Base-by-base conservation (phyloP, 805 yeast genomes). In the Lipomyces yamanashiensis region DNA sequence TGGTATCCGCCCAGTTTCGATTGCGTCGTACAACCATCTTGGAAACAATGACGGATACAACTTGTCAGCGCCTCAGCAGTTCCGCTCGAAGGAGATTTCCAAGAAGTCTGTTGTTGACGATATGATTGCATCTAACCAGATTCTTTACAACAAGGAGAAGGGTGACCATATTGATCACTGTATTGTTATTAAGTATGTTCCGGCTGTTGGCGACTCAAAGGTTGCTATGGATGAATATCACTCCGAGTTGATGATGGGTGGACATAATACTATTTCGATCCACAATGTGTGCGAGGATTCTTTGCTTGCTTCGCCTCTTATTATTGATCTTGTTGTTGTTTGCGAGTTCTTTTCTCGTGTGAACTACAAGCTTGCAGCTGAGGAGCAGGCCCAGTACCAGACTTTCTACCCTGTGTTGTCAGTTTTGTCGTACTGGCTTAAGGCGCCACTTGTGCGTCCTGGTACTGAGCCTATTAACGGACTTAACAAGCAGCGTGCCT, bases 221-320 rank as follows among this genome's bases (percentile, higher is more conserved):
- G 97, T 92, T 68, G 98, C 98, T 58, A 93, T 92, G 98, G 98
- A 92, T 78, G 98, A 93, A 80, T 92, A 92, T 80, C 91, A 93
- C 81, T 88, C 96, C 61, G 98, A 92, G 79, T 86, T 92, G 75
- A 93, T 92, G 98, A 84, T 92, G 72, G 98, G 98, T 66, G 98
- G 98, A 51, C 97, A 92, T 80, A 93, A 92, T 81, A 88, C 95
- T 75, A 89, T 92, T 70, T 87, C 96, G 54, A 88, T 93, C 74
- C 96, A 92, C 80, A 92, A 93, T 76, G 96, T 93, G 48, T 92
- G 98, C 78, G 98, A 92, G 79, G 98, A 92, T 77, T 92, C 97
- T 2, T 81, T 92, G 72, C 83, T 92, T 75, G 98, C 98, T 19
- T 89, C 97, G 33, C 98, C 98, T 55, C 83, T 92, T 76, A 93